A percentile compares a stretch with the other conserved stretches of the same genome.
These are phyloP conservation scores for Calocera cornea DNA, from an alignment of 768 basidiomycete species.

Conservation along the genomic window DNA sequence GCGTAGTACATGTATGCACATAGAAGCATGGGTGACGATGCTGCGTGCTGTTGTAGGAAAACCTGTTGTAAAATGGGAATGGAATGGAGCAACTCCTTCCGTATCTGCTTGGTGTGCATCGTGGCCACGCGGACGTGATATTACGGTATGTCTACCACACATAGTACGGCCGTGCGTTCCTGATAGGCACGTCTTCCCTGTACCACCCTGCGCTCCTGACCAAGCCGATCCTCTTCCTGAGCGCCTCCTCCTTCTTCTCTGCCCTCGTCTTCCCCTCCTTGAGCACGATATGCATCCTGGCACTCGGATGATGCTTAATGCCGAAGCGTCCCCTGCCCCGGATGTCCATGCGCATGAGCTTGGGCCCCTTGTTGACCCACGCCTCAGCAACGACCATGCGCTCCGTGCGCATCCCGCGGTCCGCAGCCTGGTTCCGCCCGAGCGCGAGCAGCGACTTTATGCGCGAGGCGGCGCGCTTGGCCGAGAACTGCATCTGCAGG, in stretches of 20 bases:
- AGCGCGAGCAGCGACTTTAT: conserved; percentile 80
- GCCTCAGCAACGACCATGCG: conserved; percentile 81
- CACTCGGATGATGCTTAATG: conserved; percentile 58
- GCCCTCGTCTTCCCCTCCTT: conserved; percentile 68
- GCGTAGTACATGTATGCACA: too few species aligned
- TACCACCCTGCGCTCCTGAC: conserved; percentile 69
- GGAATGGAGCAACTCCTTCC: too few species aligned
- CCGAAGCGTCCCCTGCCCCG: conserved; percentile 74
- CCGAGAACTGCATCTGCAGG: conserved; percentile 90
- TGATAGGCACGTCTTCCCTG: conserved; percentile 65
- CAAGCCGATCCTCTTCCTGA: conserved; percentile 52
- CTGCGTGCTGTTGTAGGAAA: too few species aligned
- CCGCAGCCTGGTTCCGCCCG: conserved; percentile 72
- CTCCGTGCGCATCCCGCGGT: conserved; percentile 56
- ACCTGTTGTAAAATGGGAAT: too few species aligned
- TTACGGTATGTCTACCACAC: conserved; percentile 54
- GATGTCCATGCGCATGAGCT: conserved; percentile 56
- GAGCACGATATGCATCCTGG: conserved; percentile 61
- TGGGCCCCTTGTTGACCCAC: conserved; percentile 82
- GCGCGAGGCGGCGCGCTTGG: conserved; percentile 75
- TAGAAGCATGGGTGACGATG: too few species aligned
- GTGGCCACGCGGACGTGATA: too few species aligned
- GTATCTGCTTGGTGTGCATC: too few species aligned
- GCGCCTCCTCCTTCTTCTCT: conserved; percentile 48
- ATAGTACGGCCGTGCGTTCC: conserved; percentile 61